phyloP scores from a whole-genome alignment of 768 basidiomycete genomes.

The Coprinopsis strossmayeri region DNA sequence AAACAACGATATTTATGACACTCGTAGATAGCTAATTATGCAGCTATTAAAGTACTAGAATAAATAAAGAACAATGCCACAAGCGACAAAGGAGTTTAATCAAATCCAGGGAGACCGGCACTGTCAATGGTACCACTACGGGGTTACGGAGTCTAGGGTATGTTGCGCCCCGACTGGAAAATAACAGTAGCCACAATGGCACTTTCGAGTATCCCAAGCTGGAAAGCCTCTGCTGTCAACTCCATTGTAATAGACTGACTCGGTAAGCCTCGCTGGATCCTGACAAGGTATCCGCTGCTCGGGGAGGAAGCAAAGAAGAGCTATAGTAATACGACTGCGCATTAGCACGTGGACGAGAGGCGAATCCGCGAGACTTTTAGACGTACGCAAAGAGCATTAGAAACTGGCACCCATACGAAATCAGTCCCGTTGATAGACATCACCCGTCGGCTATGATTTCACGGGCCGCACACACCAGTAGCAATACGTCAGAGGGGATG shows the following conservation, averaged over 20 bases:
- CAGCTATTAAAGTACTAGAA: no score
- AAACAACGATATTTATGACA: no score
- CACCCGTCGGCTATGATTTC: not conserved
- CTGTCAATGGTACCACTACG: not conserved
- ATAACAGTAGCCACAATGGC: conserved; percentile 39
- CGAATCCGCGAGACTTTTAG: no score
- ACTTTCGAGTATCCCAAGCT: conserved; percentile 37
- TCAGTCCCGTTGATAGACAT: conserved; percentile 3
- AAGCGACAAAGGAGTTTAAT: no score
- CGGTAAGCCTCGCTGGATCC: conserved; percentile 22
- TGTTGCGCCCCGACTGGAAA: conserved; percentile 37
- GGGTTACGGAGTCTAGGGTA: conserved; percentile 12
- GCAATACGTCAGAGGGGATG: not conserved
- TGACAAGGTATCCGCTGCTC: conserved; percentile 16
- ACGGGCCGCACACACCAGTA: not conserved
- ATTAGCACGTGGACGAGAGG: no score
- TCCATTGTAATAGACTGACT: conserved; percentile 33
- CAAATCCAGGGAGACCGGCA: no score
- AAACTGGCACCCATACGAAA: not conserved
- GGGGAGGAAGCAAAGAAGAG: not conserved
- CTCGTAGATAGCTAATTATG: no score
- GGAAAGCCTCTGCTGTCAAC: conserved; percentile 38
- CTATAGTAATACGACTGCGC: not conserved
- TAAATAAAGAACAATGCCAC: no score
- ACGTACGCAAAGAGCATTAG: conserved; percentile 5